A percentile compares a stretch with the other conserved stretches of the same genome.
phyloP scores from a whole-genome alignment of 1,284 basidiomycete genomes.

The Leccinum ponderosum region DNA sequence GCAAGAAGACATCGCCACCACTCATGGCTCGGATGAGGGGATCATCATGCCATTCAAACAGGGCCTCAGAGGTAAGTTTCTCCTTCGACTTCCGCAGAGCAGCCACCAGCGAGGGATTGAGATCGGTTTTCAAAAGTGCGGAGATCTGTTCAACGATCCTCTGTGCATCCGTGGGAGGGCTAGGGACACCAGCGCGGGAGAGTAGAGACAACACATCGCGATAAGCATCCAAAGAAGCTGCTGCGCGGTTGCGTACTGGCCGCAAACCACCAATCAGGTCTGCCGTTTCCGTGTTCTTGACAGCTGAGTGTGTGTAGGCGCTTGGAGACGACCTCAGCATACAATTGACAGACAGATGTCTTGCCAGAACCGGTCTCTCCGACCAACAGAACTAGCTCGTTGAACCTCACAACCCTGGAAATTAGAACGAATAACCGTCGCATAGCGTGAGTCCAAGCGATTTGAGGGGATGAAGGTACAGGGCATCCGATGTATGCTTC shows the following conservation, averaged over 20 bases:
- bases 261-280: constrained; percentile 95
- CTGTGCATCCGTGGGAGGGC: constrained; percentile 34
- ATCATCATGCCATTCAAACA: constrained; percentile 98
- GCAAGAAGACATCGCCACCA: constrained; percentile 81
- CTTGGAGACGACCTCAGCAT: constrained; percentile 68
- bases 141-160: constrained; percentile 43
- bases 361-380: constrained; percentile 99
- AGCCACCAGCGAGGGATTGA: constrained; percentile 33
- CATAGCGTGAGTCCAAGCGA: constrained; percentile 96
- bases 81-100: constrained; percentile 44
- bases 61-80: constrained; percentile 57
- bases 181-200: constrained; percentile 40
- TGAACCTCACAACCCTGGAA: constrained; percentile 80
- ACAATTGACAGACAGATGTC: constrained; percentile 94
- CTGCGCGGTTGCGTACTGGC: constrained; percentile 80
- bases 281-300: constrained; percentile 98
- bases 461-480: constrained; percentile 47
- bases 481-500: constrained; percentile 55
- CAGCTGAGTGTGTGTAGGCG: constrained; percentile 85
- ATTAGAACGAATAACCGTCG: constrained; percentile 87
- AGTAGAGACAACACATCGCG: constrained; percentile 46
- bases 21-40: constrained; percentile 94
- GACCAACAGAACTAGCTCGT: constrained; percentile 97
- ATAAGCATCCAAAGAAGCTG: constrained; percentile 46
- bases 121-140: constrained; percentile 21